Percentiles rank a stretch among this genome's conserved stretches.
Conservation (phyloP, 2,329 filamentous ascomycete genomes). For the Colletotrichum sp. region DNA sequence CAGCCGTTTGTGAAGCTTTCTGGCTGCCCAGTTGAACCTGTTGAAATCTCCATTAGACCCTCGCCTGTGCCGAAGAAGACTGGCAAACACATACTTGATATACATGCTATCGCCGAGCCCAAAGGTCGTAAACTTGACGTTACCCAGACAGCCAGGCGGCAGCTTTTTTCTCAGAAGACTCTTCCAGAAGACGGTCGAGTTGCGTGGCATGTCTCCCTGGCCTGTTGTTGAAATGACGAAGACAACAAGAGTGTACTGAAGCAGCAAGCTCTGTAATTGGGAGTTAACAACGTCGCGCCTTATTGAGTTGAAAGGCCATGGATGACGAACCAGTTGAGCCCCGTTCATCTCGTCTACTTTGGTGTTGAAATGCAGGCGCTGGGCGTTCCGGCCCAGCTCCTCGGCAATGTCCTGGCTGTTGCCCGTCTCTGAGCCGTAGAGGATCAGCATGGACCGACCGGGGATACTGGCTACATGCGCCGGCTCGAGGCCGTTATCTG, state of each 20-base stretch:
- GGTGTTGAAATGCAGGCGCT: constrained; percentile 80
- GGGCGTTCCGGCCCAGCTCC: constrained; percentile 76
- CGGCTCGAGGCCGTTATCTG: constrained; percentile 16
- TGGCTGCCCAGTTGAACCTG: constrained; percentile 91
- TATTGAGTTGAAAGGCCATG: neutral
- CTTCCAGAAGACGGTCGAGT: constrained; percentile 84
- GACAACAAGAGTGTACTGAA: constrained; percentile 65
- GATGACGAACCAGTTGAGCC: constrained; percentile 70
- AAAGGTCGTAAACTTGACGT: constrained; percentile 81
- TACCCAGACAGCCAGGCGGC: constrained; percentile 69
- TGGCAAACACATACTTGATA: constrained; percentile 66
- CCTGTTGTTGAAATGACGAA: constrained; percentile 92
- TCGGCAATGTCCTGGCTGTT: constrained; percentile 91
- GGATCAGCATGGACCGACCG: constrained; percentile 64
- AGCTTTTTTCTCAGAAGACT: constrained; percentile 81
- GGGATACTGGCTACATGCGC: constrained; percentile 28
- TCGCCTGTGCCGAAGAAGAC: neutral
- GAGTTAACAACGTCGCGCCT: neutral
- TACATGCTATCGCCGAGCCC: constrained; percentile 96
- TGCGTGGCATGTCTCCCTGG: constrained; percentile 90
- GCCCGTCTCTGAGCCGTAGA: constrained; percentile 95
- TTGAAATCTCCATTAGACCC: neutral
- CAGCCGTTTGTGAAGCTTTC: constrained; percentile 86
- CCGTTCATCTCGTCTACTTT: constrained; percentile 79
- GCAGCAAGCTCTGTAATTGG: constrained; percentile 50